These are phyloP conservation scores for Ophiostoma tasmaniense DNA, from an alignment of 2,329 filamentous ascomycete species.

Conservation along the genomic window DNA sequence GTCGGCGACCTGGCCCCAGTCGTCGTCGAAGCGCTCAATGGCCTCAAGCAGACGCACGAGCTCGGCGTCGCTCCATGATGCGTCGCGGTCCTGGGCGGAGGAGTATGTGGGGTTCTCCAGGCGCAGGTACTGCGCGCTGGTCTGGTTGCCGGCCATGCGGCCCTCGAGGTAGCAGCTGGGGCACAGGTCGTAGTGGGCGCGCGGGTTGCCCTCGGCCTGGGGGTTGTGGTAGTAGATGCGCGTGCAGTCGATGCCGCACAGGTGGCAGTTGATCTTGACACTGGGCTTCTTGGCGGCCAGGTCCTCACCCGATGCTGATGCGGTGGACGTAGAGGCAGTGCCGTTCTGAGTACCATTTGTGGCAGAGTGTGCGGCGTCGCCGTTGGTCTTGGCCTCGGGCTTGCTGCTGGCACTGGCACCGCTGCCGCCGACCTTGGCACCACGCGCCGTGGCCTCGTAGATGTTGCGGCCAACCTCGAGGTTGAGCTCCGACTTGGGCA, in stretches of 20 bases:
- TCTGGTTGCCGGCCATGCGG: conserved; percentile 71
- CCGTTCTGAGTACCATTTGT: conserved; percentile 52
- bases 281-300: conserved; percentile 56
- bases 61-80: conserved; percentile 86
- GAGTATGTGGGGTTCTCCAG: conserved; percentile 83
- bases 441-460: conserved; percentile 85
- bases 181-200: conserved; percentile 79
- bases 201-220: conserved; percentile 49
- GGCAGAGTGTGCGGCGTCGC: conserved; percentile 49
- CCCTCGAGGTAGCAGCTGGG: conserved; percentile 83
- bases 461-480: conserved; percentile 92
- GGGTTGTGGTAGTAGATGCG: conserved; percentile 52
- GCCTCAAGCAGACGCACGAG: conserved; percentile 82
- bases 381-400: conserved; percentile 63
- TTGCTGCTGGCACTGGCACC: conserved; percentile 45
- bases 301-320: conserved; percentile 41
- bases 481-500: conserved; percentile 72
- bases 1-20: conserved; percentile 88
- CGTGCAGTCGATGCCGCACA: conserved; percentile 84
- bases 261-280: conserved; percentile 72
- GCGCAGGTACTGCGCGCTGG: conserved; percentile 73
- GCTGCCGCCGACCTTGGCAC: conserved; percentile 44
- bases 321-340: conserved; percentile 8
- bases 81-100: conserved; percentile 69
- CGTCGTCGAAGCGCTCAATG: conserved; percentile 86